A percentile compares a stretch with the other conserved stretches of the same genome.
phyloP scores from a whole-genome alignment of 306 rosid species.

The Delonix regia region DNA sequence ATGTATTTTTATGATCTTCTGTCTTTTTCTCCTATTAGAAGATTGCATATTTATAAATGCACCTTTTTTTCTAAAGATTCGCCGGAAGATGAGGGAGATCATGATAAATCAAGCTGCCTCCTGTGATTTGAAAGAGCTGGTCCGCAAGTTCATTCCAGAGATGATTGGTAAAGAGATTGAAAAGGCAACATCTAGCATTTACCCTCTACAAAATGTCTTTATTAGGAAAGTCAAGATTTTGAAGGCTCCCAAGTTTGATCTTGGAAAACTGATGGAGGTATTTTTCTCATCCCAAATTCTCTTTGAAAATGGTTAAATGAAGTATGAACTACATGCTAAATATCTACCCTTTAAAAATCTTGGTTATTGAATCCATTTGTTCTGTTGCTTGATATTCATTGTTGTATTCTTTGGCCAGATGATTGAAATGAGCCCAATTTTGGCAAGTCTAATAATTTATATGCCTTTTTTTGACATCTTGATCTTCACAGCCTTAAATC shows the following conservation, averaged over 20 bases:
- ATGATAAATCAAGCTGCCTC: conserved; percentile 79
- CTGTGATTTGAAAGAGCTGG: conserved; percentile 88
- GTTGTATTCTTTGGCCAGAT: background rate
- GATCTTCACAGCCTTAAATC: too few species aligned
- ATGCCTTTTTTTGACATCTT: background rate
- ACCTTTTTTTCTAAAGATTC: conserved; percentile 52
- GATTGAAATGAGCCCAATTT: background rate
- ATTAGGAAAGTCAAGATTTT: conserved; percentile 91
- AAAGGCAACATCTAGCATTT: conserved; percentile 80
- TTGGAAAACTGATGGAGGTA: conserved; percentile 96
- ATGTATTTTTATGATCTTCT: background rate
- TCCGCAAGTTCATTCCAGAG: conserved; percentile 88
- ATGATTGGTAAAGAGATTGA: conserved; percentile 90
- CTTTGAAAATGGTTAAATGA: background rate
- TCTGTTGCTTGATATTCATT: background rate
- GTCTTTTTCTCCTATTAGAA: background rate
- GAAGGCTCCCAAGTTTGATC: conserved; percentile 96
- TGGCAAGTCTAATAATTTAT: background rate
- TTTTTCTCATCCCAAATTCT: background rate
- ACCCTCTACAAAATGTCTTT: conserved; percentile 85
- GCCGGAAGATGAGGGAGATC: conserved; percentile 93
- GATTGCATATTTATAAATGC: background rate
- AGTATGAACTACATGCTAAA: background rate
- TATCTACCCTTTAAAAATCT: background rate
- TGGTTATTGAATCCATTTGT: background rate